Percentiles rank a stretch among this genome's conserved stretches.
phyloP scores from a whole-genome alignment of 441 rosid species.

The Populus hybrid region DNA sequence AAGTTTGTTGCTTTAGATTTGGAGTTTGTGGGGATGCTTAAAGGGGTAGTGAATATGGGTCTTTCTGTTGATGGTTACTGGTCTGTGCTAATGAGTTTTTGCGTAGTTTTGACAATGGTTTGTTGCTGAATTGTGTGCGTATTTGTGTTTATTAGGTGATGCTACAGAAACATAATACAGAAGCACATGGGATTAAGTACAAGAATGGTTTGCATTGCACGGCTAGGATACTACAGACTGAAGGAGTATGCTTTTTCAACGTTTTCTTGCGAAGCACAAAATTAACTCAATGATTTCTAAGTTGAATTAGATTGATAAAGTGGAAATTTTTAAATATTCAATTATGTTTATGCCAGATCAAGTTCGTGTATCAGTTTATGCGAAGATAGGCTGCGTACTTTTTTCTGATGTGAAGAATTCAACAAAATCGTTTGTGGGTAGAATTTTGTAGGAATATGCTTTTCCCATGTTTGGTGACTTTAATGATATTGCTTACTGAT shows the following conservation, averaged over 20 bases:
- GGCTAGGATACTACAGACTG: conserved; percentile 66
- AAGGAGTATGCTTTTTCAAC: conserved; percentile 55
- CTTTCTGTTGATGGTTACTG: background rate
- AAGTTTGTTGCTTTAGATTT: background rate
- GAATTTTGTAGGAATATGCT: background rate
- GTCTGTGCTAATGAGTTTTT: background rate
- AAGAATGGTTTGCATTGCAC: conserved; percentile 82
- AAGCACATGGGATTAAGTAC: conserved; percentile 67
- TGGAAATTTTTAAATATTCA: background rate
- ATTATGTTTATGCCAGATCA: background rate
- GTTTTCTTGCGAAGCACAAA: background rate
- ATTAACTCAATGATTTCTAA: background rate
- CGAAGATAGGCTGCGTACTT: background rate
- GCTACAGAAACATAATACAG: conserved; percentile 85
- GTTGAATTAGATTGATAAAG: background rate
- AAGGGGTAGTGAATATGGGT: background rate
- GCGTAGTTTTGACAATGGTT: background rate
- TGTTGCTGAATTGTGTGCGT: conserved; percentile 3
- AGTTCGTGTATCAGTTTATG: background rate
- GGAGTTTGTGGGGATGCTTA: background rate
- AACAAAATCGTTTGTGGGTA: background rate
- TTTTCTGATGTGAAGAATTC: background rate
- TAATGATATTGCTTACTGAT: background rate
- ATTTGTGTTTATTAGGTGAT: conserved; percentile 52
- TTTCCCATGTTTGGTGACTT: background rate